Evolutionary conservation across 2,329 filamentous ascomycete genomes (phyloP), one percentile per base, ranked within the genome.

Genomic region (Aspergillus aculeatus): DNA sequence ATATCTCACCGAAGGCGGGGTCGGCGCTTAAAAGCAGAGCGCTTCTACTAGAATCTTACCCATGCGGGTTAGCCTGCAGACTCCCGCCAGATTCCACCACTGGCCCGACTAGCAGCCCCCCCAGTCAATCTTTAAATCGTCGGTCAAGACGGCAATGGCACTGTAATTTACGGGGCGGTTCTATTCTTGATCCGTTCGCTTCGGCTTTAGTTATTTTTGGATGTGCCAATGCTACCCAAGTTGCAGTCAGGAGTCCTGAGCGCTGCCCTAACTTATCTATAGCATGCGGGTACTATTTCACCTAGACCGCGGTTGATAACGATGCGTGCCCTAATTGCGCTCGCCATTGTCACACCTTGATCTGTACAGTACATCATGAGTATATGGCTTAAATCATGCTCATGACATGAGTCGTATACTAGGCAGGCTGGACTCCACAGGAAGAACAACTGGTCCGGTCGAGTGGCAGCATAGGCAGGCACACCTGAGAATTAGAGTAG

Each of bases 1-100:
- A 48, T 55, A 55, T 55, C 53, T 55, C 16, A 55, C 53, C n/a
- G 53, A 44, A 47, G 53, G 47, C 31, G 53, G 49, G 53, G 53
- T 55, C 53, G 53, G 53, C 53, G 53, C 53, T 55, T 55, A 55
- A 35, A 32, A 35, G 38, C 14, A 44, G 38, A 44, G 38, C 38
- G 38, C 38, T 44, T 44, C 38, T 55, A 47, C 53, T 55, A 55
- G 53, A 55, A 55, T n/a, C 38, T 55, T 55, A 44, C 53, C 53
- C 23, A 55, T 55, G 53, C 53, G 19, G 52, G 53, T 48, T 55
- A 55, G 53, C 26, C 53, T 55, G 53, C 53, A 55, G 53, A 55
- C 32, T 55, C 53, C 53, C 53, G 53, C 11, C 41, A 29, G 7
- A 19, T n/a, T 44, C 7, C 10, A 23, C 53, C 24, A 29, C 53